Percentiles rank a stretch among this genome's conserved stretches.
These are phyloP conservation scores for Lentinula aciculospora DNA, from an alignment of 768 basidiomycete species.

Conservation along the genomic window DNA sequence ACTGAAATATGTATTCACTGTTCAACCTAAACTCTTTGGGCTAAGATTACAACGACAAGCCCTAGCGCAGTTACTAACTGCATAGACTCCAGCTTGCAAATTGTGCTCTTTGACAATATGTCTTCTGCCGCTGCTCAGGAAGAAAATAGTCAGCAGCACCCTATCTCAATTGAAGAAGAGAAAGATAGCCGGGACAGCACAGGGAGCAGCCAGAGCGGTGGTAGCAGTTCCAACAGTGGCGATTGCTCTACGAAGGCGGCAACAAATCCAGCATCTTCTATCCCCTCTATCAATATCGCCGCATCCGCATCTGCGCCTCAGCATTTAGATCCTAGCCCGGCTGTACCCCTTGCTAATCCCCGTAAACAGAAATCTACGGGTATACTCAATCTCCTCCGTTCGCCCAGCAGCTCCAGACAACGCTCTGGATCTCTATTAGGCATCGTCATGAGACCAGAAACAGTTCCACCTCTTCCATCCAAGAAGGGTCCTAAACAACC, in stretches of 20 bases:
- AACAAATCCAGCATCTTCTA: neutral
- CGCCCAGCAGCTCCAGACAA: neutral
- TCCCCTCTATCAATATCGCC: neutral
- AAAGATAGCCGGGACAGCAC: neutral
- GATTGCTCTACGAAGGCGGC: neutral
- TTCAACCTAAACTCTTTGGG: no score
- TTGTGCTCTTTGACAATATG: neutral
- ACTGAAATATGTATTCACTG: no score
- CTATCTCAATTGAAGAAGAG: neutral
- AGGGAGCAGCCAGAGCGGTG: neutral
- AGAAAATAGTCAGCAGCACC: neutral
- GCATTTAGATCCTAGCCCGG: neutral
- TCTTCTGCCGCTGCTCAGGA: neutral
- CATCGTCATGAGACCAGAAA: neutral
- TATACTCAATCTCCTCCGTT: neutral
- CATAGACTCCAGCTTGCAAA: neutral
- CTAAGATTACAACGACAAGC: neutral
- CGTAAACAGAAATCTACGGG: neutral
- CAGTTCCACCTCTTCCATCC: neutral
- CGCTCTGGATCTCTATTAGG: neutral
- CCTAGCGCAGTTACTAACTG: neutral
- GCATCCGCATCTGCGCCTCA: neutral
- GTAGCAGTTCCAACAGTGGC: neutral
- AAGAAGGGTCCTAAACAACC: neutral
- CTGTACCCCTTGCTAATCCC: neutral